These are phyloP conservation scores for Austroboletus novae-zelandiae DNA, from an alignment of 1,284 basidiomycete genomes.

Conservation along the genomic window DNA sequence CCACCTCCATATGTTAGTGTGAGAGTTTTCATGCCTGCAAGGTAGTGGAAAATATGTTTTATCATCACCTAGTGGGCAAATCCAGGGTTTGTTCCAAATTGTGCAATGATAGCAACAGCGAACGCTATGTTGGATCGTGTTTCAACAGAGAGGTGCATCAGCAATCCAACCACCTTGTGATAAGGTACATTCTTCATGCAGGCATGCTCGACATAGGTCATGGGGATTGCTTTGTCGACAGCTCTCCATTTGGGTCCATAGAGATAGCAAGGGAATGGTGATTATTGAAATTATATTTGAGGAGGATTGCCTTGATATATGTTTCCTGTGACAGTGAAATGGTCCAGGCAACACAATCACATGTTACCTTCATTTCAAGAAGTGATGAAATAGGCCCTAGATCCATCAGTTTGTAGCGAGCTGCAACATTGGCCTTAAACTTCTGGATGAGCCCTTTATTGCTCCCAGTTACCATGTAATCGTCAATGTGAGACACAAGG, in stretches of 20 bases:
- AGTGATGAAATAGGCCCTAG: background rate
- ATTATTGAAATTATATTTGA: background rate
- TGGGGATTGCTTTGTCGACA: too few species aligned
- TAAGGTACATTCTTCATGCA: too few species aligned
- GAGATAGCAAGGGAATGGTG: background rate
- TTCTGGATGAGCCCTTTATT: background rate
- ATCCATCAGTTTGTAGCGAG: background rate
- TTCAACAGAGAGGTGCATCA: background rate
- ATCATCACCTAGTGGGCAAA: background rate
- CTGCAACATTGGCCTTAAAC: background rate
- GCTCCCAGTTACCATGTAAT: slow-evolving; percentile 5
- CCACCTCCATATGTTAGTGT: background rate
- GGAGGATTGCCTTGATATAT: background rate
- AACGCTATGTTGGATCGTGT: background rate
- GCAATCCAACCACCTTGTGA: background rate
- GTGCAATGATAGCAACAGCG: background rate
- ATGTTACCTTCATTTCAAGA: too few species aligned
- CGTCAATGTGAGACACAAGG: slow-evolving; percentile 8
- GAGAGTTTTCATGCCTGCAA: background rate
- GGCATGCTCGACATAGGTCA: too few species aligned
- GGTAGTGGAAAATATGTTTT: background rate
- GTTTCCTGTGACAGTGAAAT: background rate
- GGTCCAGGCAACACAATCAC: background rate
- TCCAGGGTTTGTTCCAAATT: background rate
- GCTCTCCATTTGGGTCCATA: too few species aligned